Evolutionary conservation across 176 grass and related monocot genomes (phyloP).

Genomic region (Triticum urartu): DNA sequence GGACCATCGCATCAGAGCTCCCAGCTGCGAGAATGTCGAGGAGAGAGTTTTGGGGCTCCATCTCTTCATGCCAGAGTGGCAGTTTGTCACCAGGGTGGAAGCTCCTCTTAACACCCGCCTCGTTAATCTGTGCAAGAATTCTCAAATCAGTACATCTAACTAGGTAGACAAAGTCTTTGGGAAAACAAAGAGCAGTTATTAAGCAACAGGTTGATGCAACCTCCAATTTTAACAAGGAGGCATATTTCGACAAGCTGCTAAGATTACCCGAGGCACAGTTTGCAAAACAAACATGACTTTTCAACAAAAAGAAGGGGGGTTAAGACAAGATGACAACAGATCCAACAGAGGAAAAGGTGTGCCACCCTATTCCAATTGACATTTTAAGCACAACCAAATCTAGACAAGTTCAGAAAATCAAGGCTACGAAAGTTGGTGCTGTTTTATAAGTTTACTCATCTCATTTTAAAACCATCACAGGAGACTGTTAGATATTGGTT

Average conservation of each 20-base stretch:
- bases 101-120: conserved; percentile 57
- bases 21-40: conserved; percentile 69
- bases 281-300: neutral
- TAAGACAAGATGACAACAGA: too few species aligned
- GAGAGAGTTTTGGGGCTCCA: conserved; percentile 68
- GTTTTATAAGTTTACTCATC: neutral
- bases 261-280: neutral
- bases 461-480: neutral
- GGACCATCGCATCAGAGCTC: conserved; percentile 69
- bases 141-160: neutral
- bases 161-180: neutral
- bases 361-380: neutral
- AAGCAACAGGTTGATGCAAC: neutral
- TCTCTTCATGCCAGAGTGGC: conserved; percentile 82
- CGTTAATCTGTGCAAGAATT: conserved; percentile 53
- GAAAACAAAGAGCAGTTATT: neutral
- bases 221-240: too few species aligned
- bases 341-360: neutral
- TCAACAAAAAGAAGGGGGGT: neutral
- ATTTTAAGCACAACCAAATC: neutral
- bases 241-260: neutral
- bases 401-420: neutral
- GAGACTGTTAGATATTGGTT: neutral
- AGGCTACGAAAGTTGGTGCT: neutral
- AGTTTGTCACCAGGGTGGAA: conserved; percentile 68